Evolutionary conservation across 2,329 filamentous ascomycete genomes (phyloP).

Genomic region (Neonectria coccinea): DNA sequence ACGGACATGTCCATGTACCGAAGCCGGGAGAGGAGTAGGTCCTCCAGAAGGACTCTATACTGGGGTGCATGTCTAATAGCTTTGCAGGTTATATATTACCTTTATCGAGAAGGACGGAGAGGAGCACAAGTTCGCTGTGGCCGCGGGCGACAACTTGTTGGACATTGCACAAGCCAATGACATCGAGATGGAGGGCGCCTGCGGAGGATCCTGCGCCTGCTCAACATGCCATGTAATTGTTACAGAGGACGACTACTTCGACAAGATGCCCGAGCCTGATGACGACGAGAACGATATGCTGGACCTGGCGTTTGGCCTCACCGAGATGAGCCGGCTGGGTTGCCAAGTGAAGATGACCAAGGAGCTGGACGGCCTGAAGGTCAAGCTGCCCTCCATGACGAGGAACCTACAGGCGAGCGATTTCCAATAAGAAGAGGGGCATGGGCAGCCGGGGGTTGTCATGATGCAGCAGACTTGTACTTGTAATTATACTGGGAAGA

Average conservation of each 20-base stretch:
- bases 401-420: slow-evolving; percentile 96
- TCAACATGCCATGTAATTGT: slow-evolving; percentile 95
- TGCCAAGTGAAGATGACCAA: slow-evolving; percentile 94
- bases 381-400: slow-evolving; percentile 92
- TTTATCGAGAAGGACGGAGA: slow-evolving; percentile 93
- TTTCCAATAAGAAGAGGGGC: slow-evolving; percentile 64
- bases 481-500: slow-evolving; percentile 46
- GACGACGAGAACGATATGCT: slow-evolving; percentile 92
- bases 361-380: slow-evolving; percentile 86
- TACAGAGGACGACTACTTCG: slow-evolving; percentile 76
- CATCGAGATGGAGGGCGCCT: slow-evolving; percentile 98
- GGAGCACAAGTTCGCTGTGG: slow-evolving; percentile 81
- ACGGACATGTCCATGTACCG: slow-evolving; percentile 86
- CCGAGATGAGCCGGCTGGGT: slow-evolving; percentile 84
- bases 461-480: slow-evolving; percentile 42
- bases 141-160: slow-evolving; percentile 89
- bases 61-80: slow-evolving; percentile 19
- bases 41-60: slow-evolving; percentile 28
- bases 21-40: slow-evolving; percentile 92
- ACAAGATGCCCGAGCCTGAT: slow-evolving; percentile 81
- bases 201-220: slow-evolving; percentile 92
- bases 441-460: slow-evolving; percentile 25
- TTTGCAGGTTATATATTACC: slow-evolving; percentile 80
- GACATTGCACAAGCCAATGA: slow-evolving; percentile 96
- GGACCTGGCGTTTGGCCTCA: slow-evolving; percentile 89